These are phyloP conservation scores for Crassisporium funariophilum DNA, from an alignment of 768 basidiomycete species.

Conservation along the genomic window DNA sequence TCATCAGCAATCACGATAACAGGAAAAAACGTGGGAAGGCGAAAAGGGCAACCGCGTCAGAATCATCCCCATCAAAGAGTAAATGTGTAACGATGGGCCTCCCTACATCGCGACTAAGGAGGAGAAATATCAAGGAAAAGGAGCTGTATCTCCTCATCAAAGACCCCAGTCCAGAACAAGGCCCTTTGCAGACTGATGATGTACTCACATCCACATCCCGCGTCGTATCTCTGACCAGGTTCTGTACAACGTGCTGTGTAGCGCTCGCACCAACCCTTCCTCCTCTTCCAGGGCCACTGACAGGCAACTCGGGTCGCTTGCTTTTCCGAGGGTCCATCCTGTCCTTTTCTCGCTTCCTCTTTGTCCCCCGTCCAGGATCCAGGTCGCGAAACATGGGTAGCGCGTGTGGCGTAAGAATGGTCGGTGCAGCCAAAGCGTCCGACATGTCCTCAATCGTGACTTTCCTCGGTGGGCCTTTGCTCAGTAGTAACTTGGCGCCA, in stretches of 20 bases:
- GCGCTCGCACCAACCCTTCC: constrained; percentile 96
- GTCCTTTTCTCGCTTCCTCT: constrained; percentile 90
- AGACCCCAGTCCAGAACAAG: constrained; percentile 6
- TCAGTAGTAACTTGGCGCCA: constrained; percentile 87
- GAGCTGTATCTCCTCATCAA: constrained; percentile 1
- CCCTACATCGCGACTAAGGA: constrained; percentile 3
- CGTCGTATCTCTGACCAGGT: constrained; percentile 87
- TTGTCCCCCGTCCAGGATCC: constrained; percentile 69
- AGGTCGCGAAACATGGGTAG: constrained; percentile 92
- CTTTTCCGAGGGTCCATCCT: constrained; percentile 90
- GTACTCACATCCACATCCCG: constrained; percentile 92
- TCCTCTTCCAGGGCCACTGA: constrained; percentile 90
- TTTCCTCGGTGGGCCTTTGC: constrained; percentile 83
- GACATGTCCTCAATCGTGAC: constrained; percentile 88
- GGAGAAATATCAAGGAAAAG: constrained; percentile 3
- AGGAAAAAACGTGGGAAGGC: constrained; percentile 27
- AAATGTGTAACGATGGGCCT: constrained; percentile 22
- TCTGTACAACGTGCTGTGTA: constrained; percentile 95
- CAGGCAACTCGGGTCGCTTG: constrained; percentile 87
- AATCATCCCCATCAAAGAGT: constrained; percentile 26
- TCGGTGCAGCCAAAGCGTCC: constrained; percentile 79
- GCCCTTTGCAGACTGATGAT: constrained; percentile 9
- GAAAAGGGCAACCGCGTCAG: constrained; percentile 22
- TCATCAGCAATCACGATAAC: constrained; percentile 15
- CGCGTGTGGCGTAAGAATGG: constrained; percentile 91